phyloP scores from a whole-genome alignment of 192 early-diverging fungal species.

The Backusella australiensis region DNA sequence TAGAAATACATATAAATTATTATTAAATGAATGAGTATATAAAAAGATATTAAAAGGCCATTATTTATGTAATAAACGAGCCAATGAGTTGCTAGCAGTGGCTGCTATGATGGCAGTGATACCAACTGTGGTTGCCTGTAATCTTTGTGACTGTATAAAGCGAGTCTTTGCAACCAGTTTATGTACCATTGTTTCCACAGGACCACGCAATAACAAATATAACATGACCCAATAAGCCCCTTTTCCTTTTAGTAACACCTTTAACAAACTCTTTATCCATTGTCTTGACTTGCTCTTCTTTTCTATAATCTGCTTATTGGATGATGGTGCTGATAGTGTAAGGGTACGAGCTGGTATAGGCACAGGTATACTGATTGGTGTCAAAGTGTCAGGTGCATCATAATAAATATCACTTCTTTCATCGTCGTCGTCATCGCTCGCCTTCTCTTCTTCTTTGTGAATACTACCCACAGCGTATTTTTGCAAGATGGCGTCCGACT shows the following conservation, averaged over 20 bases:
- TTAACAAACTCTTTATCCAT: neutral
- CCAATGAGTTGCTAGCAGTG: conserved; percentile 3
- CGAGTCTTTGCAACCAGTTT: neutral
- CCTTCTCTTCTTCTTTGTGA: neutral
- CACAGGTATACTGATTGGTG: neutral
- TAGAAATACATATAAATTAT: neutral
- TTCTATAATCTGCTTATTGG: neutral
- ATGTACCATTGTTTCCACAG: conserved; percentile 21
- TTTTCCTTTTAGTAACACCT: neutral
- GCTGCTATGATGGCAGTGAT: conserved; percentile 21
- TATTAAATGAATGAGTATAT: neutral
- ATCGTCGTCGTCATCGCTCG: neutral
- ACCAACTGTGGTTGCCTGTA: conserved; percentile 22
- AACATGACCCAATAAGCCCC: conserved; percentile 30
- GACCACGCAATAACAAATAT: conserved; percentile 31
- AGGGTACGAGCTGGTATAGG: neutral
- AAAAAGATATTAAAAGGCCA: neutral
- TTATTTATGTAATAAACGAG: neutral
- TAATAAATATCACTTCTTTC: conserved; percentile 8
- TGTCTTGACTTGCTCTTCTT: neutral
- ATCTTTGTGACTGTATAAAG: neutral
- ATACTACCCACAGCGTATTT: conserved; percentile 10
- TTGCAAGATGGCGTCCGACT: conserved; percentile 19
- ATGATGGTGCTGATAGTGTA: neutral
- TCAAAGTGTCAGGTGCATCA: conserved; percentile 9